Conservation (phyloP, 371 early-diverging fungal species). For the Smittium culicis region DNA sequence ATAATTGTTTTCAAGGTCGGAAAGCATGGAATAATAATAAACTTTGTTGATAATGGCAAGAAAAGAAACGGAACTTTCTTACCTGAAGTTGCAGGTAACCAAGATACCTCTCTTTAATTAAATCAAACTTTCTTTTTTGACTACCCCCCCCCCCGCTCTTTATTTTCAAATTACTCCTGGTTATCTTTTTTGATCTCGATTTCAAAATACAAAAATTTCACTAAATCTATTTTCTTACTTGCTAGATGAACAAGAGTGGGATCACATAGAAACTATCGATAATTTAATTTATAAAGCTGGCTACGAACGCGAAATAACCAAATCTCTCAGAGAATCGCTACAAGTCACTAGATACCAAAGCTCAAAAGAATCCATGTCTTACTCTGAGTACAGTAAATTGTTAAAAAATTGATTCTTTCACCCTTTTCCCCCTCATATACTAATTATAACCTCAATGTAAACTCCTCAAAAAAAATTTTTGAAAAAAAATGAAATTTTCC, state of each 20-base stretch:
- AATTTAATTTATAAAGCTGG: slow-evolving; percentile 78
- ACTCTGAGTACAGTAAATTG: slow-evolving; percentile 42
- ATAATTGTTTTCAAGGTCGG: slow-evolving; percentile 30
- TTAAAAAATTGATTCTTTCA: neutral
- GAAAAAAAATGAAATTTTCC: too few species aligned
- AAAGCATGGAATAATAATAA: slow-evolving; percentile 81
- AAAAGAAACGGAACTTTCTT: slow-evolving; percentile 70
- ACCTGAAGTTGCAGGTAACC: slow-evolving; percentile 59
- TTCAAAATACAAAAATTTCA: neutral
- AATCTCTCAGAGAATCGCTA: slow-evolving; percentile 36
- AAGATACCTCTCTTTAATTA: neutral
- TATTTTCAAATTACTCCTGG: neutral
- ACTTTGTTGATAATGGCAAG: slow-evolving; percentile 46
- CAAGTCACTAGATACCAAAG: slow-evolving; percentile 72
- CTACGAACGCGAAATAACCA: slow-evolving; percentile 43
- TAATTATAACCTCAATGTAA: too few species aligned
- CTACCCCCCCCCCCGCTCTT: too few species aligned
- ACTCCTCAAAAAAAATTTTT: too few species aligned
- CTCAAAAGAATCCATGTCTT: slow-evolving; percentile 44
- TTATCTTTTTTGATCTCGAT: neutral
- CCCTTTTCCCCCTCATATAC: too few species aligned
- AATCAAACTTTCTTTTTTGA: too few species aligned
- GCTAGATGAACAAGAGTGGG: slow-evolving; percentile 55
- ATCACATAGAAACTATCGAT: slow-evolving; percentile 62
- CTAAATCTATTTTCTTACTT: neutral